phyloP scores from a whole-genome alignment of 2,329 filamentous ascomycete species.

The Colletotrichum lentis region DNA sequence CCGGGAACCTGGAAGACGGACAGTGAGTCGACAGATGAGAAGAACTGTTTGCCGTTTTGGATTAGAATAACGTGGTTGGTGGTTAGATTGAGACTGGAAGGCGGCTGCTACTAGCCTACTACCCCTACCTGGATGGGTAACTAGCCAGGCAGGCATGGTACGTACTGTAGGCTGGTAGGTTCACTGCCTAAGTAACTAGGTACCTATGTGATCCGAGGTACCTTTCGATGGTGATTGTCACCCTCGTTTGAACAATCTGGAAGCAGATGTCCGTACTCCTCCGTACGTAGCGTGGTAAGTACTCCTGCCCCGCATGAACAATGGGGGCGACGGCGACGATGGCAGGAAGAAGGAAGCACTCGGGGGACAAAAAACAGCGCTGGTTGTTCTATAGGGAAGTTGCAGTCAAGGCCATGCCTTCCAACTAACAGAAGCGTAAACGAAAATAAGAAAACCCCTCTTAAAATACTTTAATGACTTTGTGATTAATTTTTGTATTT shows the following conservation, averaged over 20 bases:
- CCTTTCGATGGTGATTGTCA: neutral
- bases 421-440: no score
- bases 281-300: slow-evolving; percentile 4
- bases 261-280: neutral
- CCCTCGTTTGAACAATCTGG: neutral
- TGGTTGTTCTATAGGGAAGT: no score
- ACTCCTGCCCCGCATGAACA: slow-evolving; percentile 28
- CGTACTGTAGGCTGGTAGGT: neutral
- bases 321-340: slow-evolving; percentile 22
- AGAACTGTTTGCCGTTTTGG: neutral
- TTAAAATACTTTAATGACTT: no score
- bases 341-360: slow-evolving; percentile 1
- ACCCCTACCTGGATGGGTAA: no score
- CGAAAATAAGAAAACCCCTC: no score
- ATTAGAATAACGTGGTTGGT: neutral
- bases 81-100: neutral
- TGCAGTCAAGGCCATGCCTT: no score
- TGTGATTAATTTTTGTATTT: no score
- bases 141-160: neutral
- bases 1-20: neutral
- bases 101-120: neutral
- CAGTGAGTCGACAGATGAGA: neutral
- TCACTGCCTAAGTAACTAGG: neutral
- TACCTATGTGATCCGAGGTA: neutral
- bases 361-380: no score